Base-by-base conservation (phyloP, 1,284 basidiomycete genomes). In the Vanrija sp. region DNA sequence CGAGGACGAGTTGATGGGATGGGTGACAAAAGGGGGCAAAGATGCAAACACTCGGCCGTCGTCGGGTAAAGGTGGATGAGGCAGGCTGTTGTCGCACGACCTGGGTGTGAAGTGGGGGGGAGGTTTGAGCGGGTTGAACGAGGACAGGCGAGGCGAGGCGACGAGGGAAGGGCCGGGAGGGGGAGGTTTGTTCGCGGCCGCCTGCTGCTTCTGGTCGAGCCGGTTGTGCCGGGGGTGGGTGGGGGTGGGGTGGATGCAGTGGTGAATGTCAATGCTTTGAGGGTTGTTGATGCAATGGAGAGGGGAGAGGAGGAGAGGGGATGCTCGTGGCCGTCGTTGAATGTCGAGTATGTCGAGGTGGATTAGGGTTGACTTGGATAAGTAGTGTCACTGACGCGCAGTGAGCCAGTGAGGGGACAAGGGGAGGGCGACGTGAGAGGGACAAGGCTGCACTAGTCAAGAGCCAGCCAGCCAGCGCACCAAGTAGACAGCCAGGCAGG, bases 71-170 rank as follows among this genome's bases (percentile, higher is more conserved):
- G 22, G 12, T 36, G 31, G 19, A 22, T 27, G 18, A 27, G 20
- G 36, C 44, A 12, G n/a, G 39, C 6, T 41, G 39, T 37, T 37
- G 45, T 47, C 45, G 45, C 45, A 47, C 45, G 45, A 47, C 45
- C 23, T 37, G 19, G 20, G 22, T 15, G 35, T 38, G 20, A n/a
- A 25, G 22, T 10, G 23, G 19, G 6, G 25, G 22, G 42, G 16
- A 22, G 35, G 31, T 16, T 39, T 15, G 39, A 19, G 39, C 6
- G 39, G 39, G n/a, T 18, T 9, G 18, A 22, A n/a, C 22, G 39
- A 8, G n/a, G n/a, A n/a, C n/a, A n/a, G 39, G 22, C 18, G 39
- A 41, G 39, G 18, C 10, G 18, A 41, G 14, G 39, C 18, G 46
- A 24, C 20, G 38, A 31, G 10, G 47, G 9, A 22, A 22, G 16